A percentile compares a stretch with the other conserved stretches of the same genome.
These are phyloP conservation scores for Marasmius fiardii DNA, from an alignment of 1,284 basidiomycete genomes.

Conservation along the genomic window DNA sequence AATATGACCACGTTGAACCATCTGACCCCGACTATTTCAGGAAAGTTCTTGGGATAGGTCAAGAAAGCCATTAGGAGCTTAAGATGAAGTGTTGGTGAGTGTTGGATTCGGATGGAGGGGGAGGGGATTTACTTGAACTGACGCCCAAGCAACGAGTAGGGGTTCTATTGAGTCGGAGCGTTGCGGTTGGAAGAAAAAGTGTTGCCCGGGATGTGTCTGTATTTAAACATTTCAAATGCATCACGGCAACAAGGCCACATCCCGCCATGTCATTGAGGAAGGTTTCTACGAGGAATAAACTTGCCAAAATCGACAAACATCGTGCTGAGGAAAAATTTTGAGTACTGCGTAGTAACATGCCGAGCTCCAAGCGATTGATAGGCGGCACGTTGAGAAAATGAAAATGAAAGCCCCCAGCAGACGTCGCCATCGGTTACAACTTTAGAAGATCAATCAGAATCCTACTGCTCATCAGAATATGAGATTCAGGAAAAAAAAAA, in stretches of 20 bases:
- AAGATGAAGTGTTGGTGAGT: not conserved
- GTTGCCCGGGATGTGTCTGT: not conserved
- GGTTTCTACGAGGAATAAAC: not conserved
- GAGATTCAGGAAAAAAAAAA: no score
- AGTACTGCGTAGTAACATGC: not conserved
- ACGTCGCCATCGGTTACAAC: no score
- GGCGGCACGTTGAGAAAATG: not conserved
- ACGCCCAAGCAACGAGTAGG: not conserved
- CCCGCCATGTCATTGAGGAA: not conserved
- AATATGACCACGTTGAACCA: slow-evolving; percentile 71
- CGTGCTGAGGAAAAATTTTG: no score
- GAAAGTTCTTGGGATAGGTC: slow-evolving; percentile 30
- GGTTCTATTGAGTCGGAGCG: not conserved
- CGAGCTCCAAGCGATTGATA: not conserved
- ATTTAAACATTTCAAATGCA: no score
- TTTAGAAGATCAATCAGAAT: no score
- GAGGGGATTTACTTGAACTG: not conserved
- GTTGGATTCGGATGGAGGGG: not conserved
- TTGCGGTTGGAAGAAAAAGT: not conserved
- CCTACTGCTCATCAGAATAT: no score
- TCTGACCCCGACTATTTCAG: slow-evolving; percentile 46
- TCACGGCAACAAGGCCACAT: no score
- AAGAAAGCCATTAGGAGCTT: slow-evolving; percentile 13
- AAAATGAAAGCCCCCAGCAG: no score
- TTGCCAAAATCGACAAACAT: not conserved